Conservation (phyloP, 2,329 filamentous ascomycete species). For the Penicillium expansum region DNA sequence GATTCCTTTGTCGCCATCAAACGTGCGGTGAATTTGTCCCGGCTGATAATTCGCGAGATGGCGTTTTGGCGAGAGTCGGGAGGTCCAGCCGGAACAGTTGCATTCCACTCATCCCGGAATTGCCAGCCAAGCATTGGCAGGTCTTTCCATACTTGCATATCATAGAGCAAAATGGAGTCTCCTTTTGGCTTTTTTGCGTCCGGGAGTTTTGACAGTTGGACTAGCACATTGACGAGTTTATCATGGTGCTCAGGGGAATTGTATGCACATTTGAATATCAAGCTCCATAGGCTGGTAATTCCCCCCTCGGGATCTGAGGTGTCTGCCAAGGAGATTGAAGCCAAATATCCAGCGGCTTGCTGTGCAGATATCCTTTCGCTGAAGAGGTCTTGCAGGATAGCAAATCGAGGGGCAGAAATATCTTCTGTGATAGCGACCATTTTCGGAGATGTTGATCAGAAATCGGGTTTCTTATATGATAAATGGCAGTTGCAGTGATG, state of each 20-base stretch:
- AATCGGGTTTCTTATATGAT: background rate
- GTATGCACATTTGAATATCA: conserved; percentile 5
- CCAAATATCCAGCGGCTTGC: background rate
- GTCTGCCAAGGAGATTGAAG: background rate
- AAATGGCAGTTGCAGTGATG: background rate
- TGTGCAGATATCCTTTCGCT: background rate
- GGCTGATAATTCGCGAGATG: background rate
- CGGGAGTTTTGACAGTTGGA: background rate
- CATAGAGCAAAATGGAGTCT: background rate
- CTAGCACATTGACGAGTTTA: background rate
- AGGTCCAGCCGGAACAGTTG: background rate
- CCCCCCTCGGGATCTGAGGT: background rate
- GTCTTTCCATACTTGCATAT: conserved; percentile 14
- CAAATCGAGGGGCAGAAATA: background rate
- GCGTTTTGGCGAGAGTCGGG: background rate
- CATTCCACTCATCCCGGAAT: conserved; percentile 12
- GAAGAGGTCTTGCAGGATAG: background rate
- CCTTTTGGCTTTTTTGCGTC: background rate
- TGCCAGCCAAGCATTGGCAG: conserved; percentile 13
- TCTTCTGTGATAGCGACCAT: background rate
- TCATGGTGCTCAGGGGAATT: background rate
- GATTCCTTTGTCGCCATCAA: background rate
- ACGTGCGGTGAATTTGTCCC: background rate
- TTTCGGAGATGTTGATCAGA: background rate
- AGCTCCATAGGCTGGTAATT: background rate